Evolutionary conservation across 768 basidiomycete species (phyloP).

Genomic region (Tephrocybe sp.): DNA sequence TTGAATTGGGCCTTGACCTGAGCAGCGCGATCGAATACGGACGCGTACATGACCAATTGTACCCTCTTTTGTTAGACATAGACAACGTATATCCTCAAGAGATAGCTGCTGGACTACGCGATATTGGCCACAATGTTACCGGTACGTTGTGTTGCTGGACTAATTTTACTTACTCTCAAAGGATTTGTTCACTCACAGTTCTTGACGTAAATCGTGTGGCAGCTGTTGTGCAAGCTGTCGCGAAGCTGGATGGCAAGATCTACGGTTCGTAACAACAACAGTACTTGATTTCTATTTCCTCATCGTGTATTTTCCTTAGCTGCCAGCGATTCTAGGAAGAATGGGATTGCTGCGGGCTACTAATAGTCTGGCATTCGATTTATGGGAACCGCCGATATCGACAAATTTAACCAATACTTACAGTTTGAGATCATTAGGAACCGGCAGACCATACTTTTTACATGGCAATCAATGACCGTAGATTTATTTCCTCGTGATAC

Average conservation of each 20-base stretch:
- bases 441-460: too few relatives aligned
- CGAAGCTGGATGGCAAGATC: constrained; percentile 51
- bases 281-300: background rate
- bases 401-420: too few relatives aligned
- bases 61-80: constrained; percentile 58
- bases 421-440: too few relatives aligned
- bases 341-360: constrained; percentile 89
- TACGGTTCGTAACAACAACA: constrained; percentile 51
- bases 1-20: constrained; percentile 81
- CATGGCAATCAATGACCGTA: too few relatives aligned
- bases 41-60: constrained; percentile 85
- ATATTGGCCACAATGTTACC: constrained; percentile 71
- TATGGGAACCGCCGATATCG: too few relatives aligned
- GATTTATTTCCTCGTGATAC: too few relatives aligned
- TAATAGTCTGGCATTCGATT: constrained; percentile 30
- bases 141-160: constrained; percentile 36
- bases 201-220: constrained; percentile 69
- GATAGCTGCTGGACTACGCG: constrained; percentile 54
- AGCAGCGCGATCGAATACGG: constrained; percentile 83
- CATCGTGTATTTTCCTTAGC: constrained; percentile 40
- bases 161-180: background rate
- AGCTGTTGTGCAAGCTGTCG: constrained; percentile 73
- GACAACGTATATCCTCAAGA: constrained; percentile 61
- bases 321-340: constrained; percentile 90
- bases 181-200: constrained; percentile 35